Conservation (phyloP, 352 stramenopile genomes). For the Phytophthora tentaculata region DNA sequence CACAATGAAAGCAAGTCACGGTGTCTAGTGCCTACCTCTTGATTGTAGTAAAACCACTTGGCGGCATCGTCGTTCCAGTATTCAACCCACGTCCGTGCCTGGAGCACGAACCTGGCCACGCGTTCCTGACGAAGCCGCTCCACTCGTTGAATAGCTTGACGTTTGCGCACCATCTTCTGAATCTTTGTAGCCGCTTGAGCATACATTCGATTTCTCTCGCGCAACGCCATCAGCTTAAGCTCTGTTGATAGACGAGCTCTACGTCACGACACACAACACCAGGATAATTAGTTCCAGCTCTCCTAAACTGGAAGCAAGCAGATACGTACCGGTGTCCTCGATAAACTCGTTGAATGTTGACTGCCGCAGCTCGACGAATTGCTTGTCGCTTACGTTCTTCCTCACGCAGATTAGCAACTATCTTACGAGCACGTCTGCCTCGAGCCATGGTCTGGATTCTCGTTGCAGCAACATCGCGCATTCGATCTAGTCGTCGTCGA, state of each 20-base stretch:
- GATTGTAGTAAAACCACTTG: conserved; percentile 85
- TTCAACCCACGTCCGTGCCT: conserved; percentile 67
- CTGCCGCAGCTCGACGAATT: conserved; percentile 49
- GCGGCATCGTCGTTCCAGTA: conserved; percentile 80
- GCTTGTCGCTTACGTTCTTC: conserved; percentile 34
- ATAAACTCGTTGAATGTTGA: conserved; percentile 76
- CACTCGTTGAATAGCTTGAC: conserved; percentile 54
- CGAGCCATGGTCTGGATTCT: conserved; percentile 67
- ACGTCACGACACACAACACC: background rate
- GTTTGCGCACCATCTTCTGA: conserved; percentile 57
- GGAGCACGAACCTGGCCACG: conserved; percentile 44
- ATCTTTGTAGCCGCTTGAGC: conserved; percentile 69
- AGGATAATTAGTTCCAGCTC: background rate
- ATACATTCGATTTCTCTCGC: conserved; percentile 62
- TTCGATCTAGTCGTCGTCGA: conserved; percentile 59
- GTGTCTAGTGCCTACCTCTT: conserved; percentile 43
- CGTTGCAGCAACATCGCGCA: conserved; percentile 46
- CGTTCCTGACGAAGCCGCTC: conserved; percentile 39
- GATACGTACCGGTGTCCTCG: conserved; percentile 62
- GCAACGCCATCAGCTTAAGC: conserved; percentile 66
- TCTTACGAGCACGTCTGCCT: conserved; percentile 43
- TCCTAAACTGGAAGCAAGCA: background rate
- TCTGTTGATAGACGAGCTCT: conserved; percentile 70
- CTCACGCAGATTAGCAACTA: conserved; percentile 40
- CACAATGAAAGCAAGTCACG: too few species aligned